phyloP scores from a whole-genome alignment of 441 rosid species.

The Jatropha multifida region DNA sequence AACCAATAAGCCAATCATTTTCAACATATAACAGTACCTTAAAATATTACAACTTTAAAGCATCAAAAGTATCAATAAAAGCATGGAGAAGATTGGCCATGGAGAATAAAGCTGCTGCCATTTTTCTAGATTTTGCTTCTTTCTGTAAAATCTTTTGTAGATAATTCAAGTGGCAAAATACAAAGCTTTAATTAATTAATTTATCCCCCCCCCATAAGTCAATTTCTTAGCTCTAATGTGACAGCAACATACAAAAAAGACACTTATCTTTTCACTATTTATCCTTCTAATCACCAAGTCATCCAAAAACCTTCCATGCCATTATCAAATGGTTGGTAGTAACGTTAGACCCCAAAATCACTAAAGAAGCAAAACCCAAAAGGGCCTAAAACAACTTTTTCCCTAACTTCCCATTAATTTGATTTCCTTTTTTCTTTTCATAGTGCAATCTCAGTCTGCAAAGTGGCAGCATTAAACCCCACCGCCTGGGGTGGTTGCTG shows the following conservation, averaged over 20 bases:
- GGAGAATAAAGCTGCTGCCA: constrained; percentile 37
- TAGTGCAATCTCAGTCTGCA: constrained; percentile 66
- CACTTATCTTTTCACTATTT: constrained; percentile 13
- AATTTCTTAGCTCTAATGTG: neutral
- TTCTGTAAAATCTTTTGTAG: constrained; percentile 30
- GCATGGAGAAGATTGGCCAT: neutral
- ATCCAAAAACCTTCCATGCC: constrained; percentile 29
- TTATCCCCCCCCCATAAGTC: neutral
- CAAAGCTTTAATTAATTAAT: neutral
- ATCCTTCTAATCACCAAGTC: constrained; percentile 22
- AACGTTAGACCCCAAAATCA: constrained; percentile 29
- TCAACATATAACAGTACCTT: neutral
- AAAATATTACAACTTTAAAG: no score
- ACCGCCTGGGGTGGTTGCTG: constrained; percentile 48
- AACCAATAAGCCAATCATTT: no score
- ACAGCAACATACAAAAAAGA: constrained; percentile 6
- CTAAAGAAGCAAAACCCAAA: constrained; percentile 17
- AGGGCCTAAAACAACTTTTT: constrained; percentile 21
- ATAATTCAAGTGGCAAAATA: constrained; percentile 29
- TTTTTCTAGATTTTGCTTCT: constrained; percentile 38
- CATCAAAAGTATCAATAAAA: neutral
- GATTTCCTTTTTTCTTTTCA: constrained; percentile 33
- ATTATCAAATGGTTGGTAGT: constrained; percentile 28
- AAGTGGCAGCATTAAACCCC: constrained; percentile 51
- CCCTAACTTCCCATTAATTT: constrained; percentile 6